Conservation (phyloP, 305 asterid genomes). For the Stenogyne calaminthoides region DNA sequence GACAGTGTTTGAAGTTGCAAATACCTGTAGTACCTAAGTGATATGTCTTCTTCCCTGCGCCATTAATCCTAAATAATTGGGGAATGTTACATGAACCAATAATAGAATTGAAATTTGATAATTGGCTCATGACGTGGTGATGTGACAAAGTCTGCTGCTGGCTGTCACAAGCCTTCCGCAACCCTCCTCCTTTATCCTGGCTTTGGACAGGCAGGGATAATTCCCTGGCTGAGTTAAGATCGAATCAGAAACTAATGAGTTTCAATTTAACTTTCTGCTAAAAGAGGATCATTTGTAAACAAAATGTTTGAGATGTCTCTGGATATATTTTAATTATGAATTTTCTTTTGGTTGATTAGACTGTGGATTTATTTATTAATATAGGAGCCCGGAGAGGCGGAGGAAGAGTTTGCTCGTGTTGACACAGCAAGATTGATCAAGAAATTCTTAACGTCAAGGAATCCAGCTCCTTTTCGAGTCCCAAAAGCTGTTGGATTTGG, state of each 20-base stretch:
- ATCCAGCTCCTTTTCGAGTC: conserved; percentile 54
- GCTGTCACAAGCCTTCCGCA: too few relatives aligned
- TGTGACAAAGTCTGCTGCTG: too few relatives aligned
- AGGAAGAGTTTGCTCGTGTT: conserved; percentile 67
- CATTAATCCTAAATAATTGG: too few relatives aligned
- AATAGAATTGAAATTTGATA: too few relatives aligned
- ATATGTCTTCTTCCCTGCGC: too few relatives aligned
- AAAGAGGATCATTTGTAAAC: not conserved
- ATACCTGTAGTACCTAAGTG: not conserved
- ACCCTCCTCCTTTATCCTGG: too few relatives aligned
- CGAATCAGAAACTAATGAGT: not conserved
- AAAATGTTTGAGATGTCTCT: not conserved
- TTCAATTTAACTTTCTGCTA: not conserved
- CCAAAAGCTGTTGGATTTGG: conserved; percentile 70
- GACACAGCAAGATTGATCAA: conserved; percentile 62
- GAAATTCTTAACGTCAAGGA: conserved; percentile 54
- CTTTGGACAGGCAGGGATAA: too few relatives aligned
- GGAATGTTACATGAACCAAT: too few relatives aligned
- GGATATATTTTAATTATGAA: not conserved
- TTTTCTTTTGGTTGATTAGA: not conserved
- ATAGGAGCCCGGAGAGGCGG: conserved; percentile 83
- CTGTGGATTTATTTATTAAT: not conserved
- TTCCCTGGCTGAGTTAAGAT: too few relatives aligned
- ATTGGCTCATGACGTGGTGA: too few relatives aligned
- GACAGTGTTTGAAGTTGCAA: too few relatives aligned